phyloP scores from a whole-genome alignment of 2,329 filamentous ascomycete genomes.

The Penicillium sp. region DNA sequence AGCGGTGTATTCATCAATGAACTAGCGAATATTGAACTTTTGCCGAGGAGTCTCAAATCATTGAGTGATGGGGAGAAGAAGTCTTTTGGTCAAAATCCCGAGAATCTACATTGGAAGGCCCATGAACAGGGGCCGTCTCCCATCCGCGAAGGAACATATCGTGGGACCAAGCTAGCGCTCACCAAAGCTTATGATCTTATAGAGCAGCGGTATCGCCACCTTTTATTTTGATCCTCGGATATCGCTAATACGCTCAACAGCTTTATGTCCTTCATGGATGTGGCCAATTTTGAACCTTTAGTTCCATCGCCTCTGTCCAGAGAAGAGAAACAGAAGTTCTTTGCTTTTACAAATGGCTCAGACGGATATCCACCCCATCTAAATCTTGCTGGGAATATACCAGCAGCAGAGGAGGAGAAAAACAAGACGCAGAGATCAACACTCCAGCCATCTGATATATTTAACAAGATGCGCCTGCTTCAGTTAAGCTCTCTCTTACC shows the following conservation, averaged over 20 bases:
- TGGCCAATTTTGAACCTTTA: slow-evolving; percentile 1
- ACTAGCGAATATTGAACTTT: background rate
- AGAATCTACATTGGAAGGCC: background rate
- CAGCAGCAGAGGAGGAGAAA: background rate
- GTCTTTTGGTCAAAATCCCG: background rate
- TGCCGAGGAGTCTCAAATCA: background rate
- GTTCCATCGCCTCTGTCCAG: background rate
- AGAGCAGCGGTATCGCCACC: background rate
- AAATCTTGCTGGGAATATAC: background rate
- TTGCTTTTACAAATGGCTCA: slow-evolving; percentile 3
- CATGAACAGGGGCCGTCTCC: background rate
- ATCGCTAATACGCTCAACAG: background rate
- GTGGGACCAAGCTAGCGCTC: background rate
- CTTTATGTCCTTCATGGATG: slow-evolving; percentile 5
- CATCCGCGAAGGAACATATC: background rate
- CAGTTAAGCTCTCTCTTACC: background rate
- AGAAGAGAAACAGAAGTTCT: slow-evolving; percentile 1
- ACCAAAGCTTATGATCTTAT: background rate
- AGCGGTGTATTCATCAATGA: slow-evolving; percentile 10
- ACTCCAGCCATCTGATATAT: background rate
- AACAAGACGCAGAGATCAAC: background rate
- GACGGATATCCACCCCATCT: slow-evolving; percentile 10
- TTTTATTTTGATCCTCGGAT: background rate
- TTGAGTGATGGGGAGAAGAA: background rate
- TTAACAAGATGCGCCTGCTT: background rate